These are phyloP conservation scores for Diospyros kaki DNA, from an alignment of 148 eudicot species.

Conservation along the genomic window DNA sequence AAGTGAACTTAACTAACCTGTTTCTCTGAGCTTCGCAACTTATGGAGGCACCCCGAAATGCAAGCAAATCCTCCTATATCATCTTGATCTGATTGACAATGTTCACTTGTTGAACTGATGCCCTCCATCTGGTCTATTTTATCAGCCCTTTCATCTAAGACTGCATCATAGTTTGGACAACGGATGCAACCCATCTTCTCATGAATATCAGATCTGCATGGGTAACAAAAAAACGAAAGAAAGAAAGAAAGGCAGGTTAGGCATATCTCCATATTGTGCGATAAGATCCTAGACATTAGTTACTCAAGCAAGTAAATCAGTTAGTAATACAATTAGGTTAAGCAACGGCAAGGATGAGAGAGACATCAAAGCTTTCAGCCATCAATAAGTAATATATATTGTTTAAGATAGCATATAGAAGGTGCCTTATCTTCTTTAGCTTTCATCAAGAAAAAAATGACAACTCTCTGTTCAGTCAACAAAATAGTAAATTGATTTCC, in stretches of 20 bases:
- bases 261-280: too few relatives aligned
- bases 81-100: conserved; percentile 36
- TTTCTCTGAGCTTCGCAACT: conserved; percentile 61
- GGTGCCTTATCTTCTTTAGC: neutral
- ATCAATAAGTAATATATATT: neutral
- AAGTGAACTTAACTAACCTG: conserved; percentile 48
- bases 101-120: conserved; percentile 20
- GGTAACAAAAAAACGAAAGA: neutral
- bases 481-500: conserved; percentile 2
- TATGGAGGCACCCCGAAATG: conserved; percentile 76
- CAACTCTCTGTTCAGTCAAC: neutral
- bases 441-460: neutral
- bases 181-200: conserved; percentile 88
- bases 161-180: conserved; percentile 39
- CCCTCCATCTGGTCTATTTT: conserved; percentile 22
- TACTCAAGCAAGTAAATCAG: neutral
- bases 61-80: conserved; percentile 96
- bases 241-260: neutral
- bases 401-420: neutral
- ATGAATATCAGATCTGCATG: conserved; percentile 85
- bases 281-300: neutral
- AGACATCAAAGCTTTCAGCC: neutral
- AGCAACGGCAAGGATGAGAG: neutral
- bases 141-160: conserved; percentile 20
- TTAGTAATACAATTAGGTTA: neutral